Percentiles rank a stretch among this genome's conserved stretches.
Evolutionary conservation across 352 stramenopile genomes (phyloP).

Genomic region (Pythium volutum): DNA sequence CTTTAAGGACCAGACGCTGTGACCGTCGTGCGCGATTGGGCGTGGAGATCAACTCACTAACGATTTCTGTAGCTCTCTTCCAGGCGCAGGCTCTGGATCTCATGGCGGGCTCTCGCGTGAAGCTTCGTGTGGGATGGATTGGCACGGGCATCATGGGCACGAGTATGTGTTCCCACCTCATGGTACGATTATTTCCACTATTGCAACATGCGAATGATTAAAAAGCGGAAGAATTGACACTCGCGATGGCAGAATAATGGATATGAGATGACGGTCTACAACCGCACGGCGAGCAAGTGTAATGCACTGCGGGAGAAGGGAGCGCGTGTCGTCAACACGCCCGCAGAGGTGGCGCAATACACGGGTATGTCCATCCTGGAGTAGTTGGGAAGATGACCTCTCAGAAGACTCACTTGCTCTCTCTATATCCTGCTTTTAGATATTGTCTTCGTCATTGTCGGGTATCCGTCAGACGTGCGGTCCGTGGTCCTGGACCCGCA

Average conservation of each 20-base stretch:
- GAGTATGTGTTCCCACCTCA: constrained; percentile 86
- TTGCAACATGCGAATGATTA: background rate
- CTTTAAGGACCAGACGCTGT: constrained; percentile 61
- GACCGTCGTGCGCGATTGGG: constrained; percentile 34
- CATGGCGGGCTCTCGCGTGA: constrained; percentile 51
- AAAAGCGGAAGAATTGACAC: background rate
- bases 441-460: constrained; percentile 90
- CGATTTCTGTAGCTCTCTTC: constrained; percentile 39
- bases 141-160: constrained; percentile 87
- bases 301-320: constrained; percentile 70
- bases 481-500: constrained; percentile 69
- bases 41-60: background rate
- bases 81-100: constrained; percentile 56
- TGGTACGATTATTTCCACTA: constrained; percentile 41
- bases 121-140: constrained; percentile 83
- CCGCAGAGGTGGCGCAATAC: constrained; percentile 73
- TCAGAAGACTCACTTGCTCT: background rate
- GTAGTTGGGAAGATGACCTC: background rate
- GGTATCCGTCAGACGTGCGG: constrained; percentile 82
- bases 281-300: constrained; percentile 83
- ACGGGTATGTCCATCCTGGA: constrained; percentile 35
- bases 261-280: constrained; percentile 86
- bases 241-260: constrained; percentile 53
- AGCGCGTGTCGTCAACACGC: constrained; percentile 64
- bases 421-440: constrained; percentile 33